phyloP scores from a whole-genome alignment of 129 eudicot genomes.

The Arctium lappa region DNA sequence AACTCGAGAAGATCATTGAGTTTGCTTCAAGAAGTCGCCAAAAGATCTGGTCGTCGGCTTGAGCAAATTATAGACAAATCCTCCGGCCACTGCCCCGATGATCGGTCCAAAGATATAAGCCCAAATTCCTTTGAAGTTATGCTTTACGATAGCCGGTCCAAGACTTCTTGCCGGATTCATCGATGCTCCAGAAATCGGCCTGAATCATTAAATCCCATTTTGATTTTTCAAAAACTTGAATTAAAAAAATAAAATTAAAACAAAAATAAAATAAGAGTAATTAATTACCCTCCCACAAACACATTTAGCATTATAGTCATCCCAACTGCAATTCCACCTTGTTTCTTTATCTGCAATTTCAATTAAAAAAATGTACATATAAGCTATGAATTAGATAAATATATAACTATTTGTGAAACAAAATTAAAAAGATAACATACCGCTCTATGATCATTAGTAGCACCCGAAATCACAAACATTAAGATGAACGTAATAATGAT shows the following conservation, averaged over 20 bases:
- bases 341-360: constrained; percentile 47
- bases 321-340: constrained; percentile 74
- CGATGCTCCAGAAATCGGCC: constrained; percentile 91
- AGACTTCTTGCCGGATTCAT: constrained; percentile 95
- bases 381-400: background rate
- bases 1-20: background rate
- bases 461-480: constrained; percentile 79
- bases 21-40: constrained; percentile 28
- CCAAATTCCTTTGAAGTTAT: constrained; percentile 57
- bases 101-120: constrained; percentile 66
- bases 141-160: constrained; percentile 78
- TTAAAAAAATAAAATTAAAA: too few species aligned
- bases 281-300: constrained; percentile 71
- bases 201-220: constrained; percentile 18
- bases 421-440: constrained; percentile 32
- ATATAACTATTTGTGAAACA: background rate
- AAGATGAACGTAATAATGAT: constrained; percentile 61
- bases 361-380: background rate
- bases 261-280: background rate
- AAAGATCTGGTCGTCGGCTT: constrained; percentile 46
- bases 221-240: background rate
- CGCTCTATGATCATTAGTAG: constrained; percentile 61
- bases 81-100: constrained; percentile 59
- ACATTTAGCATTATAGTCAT: constrained; percentile 78
- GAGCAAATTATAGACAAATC: constrained; percentile 49